Percentiles rank a stretch among this genome's conserved stretches.
Evolutionary conservation across 2,329 filamentous ascomycete genomes (phyloP).

Genomic region (Hypoxylon rubiginosum): DNA sequence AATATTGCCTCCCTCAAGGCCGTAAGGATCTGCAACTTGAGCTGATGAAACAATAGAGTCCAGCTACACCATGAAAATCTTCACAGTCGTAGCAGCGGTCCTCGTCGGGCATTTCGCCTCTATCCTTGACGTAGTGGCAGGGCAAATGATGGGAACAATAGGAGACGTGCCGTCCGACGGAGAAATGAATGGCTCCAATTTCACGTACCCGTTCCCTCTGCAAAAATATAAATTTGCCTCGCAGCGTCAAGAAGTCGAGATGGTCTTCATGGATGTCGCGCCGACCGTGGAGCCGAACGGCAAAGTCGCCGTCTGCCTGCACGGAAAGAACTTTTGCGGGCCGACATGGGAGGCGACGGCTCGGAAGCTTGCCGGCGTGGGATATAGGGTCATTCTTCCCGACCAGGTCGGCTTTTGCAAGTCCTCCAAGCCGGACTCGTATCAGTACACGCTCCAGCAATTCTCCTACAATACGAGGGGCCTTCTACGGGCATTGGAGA

Average conservation of each 20-base stretch:
- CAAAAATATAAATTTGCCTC: slow-evolving; percentile 63
- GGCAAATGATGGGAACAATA: slow-evolving; percentile 45
- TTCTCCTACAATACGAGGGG: slow-evolving; percentile 64
- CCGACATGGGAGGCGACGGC: slow-evolving; percentile 66
- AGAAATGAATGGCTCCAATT: slow-evolving; percentile 64
- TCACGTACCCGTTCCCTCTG: slow-evolving; percentile 66
- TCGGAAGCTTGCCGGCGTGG: slow-evolving; percentile 55
- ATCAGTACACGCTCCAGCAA: slow-evolving; percentile 67
- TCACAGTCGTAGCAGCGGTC: slow-evolving; percentile 29
- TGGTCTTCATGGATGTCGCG: slow-evolving; percentile 68
- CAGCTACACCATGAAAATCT: slow-evolving; percentile 38
- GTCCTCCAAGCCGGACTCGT: slow-evolving; percentile 63
- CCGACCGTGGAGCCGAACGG: slow-evolving; percentile 54
- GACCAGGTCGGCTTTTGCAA: slow-evolving; percentile 72
- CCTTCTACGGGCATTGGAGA: slow-evolving; percentile 60
- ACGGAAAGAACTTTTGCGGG: slow-evolving; percentile 70
- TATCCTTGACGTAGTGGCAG: slow-evolving; percentile 28
- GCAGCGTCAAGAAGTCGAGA: slow-evolving; percentile 63
- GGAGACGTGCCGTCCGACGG: slow-evolving; percentile 55
- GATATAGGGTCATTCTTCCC: slow-evolving; percentile 66
- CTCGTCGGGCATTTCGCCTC: slow-evolving; percentile 31
- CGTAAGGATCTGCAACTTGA: not conserved
- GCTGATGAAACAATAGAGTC: not conserved
- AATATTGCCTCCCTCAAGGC: not conserved
- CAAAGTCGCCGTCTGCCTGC: slow-evolving; percentile 63